Conservation (phyloP, 257 asterid genomes). For the Linderniella brevidens region DNA sequence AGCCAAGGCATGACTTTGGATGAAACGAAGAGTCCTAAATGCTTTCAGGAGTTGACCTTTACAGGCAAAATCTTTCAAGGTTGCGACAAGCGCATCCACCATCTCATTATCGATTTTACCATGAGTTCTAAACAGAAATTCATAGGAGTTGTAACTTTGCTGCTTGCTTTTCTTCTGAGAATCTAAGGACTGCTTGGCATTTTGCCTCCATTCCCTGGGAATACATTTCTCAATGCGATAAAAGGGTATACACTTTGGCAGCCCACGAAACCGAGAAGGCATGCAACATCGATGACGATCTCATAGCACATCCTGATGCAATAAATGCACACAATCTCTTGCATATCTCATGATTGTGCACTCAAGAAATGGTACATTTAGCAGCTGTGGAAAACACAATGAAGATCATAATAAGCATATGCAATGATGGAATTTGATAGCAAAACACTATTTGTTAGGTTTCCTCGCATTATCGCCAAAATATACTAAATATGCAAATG, state of each 20-base stretch:
- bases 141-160: slow-evolving; percentile 3
- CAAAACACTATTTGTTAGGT: too few species aligned
- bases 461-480: too few species aligned
- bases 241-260: slow-evolving; percentile 23
- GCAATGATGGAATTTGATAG: too few species aligned
- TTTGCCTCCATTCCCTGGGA: slow-evolving; percentile 36
- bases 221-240: slow-evolving; percentile 31
- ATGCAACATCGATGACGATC: slow-evolving; percentile 15
- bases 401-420: too few species aligned
- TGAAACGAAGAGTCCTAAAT: slow-evolving; percentile 30
- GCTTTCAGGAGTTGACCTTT: slow-evolving; percentile 53
- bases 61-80: slow-evolving; percentile 42
- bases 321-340: too few species aligned
- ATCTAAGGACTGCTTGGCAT: slow-evolving; percentile 12
- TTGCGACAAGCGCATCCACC: slow-evolving; percentile 35
- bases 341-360: too few species aligned
- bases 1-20: slow-evolving; percentile 28
- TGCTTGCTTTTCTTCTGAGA: slow-evolving; percentile 9
- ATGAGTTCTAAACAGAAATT: slow-evolving; percentile 12
- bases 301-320: slow-evolving; percentile 13
- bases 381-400: too few species aligned
- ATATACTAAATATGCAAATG: too few species aligned
- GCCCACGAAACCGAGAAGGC: slow-evolving; percentile 25
- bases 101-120: slow-evolving; percentile 17
- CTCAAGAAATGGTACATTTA: too few species aligned